Evolutionary conservation across 805 yeast species (phyloP).

Genomic region (Zygotorulaspora danielsina): DNA sequence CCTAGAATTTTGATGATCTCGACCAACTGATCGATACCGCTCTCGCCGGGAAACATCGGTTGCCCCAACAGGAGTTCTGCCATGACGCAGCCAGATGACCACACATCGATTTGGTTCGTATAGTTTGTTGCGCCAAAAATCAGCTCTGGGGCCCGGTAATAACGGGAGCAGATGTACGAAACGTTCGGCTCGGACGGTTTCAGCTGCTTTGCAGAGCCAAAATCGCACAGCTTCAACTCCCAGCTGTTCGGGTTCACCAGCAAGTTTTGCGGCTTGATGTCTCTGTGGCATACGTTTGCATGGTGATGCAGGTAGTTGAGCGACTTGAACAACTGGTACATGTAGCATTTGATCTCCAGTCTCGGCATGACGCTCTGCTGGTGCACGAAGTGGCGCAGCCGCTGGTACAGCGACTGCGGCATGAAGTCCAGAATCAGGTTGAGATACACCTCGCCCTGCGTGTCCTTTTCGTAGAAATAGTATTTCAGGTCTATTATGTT

Average conservation of each 20-base stretch:
- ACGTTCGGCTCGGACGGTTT: constrained; percentile 92
- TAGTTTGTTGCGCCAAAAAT: constrained; percentile 96
- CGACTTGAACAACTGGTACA: constrained; percentile 73
- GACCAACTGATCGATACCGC: constrained; percentile 94
- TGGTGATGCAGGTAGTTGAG: constrained; percentile 71
- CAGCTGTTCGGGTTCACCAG: constrained; percentile 83
- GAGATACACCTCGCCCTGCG: constrained; percentile 56
- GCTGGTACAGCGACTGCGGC: constrained; percentile 94
- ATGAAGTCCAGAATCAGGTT: constrained; percentile 87
- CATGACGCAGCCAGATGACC: constrained; percentile 99
- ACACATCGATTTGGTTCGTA: constrained; percentile 92
- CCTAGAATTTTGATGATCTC: constrained; percentile 95
- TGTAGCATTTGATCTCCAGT: constrained; percentile 80
- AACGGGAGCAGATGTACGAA: constrained; percentile 92
- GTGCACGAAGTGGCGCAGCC: constrained; percentile 78
- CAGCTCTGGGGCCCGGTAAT: constrained; percentile 95
- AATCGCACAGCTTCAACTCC: constrained; percentile 87
- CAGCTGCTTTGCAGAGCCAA: constrained; percentile 90
- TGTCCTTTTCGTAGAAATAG: constrained; percentile 76
- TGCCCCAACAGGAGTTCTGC: constrained; percentile 94
- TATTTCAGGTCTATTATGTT: constrained; percentile 85
- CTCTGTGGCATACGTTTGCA: constrained; percentile 85
- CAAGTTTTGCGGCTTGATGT: constrained; percentile 88
- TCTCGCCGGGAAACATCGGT: constrained; percentile 96
- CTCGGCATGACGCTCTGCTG: constrained; percentile 79